Conservation (phyloP, 2,329 filamentous ascomycete species). For the Coniochaeta ligniaria region DNA sequence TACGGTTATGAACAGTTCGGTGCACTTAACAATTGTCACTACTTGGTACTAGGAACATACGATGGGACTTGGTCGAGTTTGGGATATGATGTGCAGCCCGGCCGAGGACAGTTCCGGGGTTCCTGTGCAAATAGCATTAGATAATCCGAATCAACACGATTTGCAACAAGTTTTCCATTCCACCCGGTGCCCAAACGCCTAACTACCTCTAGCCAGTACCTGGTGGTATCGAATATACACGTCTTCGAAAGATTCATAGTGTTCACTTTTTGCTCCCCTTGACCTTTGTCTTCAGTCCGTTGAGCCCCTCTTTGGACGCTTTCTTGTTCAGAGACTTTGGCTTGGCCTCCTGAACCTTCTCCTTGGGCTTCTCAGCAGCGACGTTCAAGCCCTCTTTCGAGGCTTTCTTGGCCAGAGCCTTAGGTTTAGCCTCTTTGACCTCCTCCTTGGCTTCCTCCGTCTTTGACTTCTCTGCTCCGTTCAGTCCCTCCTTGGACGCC, state of each 20-base stretch:
- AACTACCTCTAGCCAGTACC: not conserved
- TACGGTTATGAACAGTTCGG: not conserved
- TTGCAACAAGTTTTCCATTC: not conserved
- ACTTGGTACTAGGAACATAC: not conserved
- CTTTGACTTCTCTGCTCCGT: constrained; percentile 3
- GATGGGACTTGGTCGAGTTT: not conserved
- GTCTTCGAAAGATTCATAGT: not conserved
- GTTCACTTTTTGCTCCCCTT: constrained; percentile 8
- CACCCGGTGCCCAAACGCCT: not conserved
- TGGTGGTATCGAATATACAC: not conserved
- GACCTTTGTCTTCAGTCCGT: constrained; percentile 6
- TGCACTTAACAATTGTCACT: not conserved
- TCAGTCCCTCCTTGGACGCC: constrained; percentile 8
- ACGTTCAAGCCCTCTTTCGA: constrained; percentile 10
- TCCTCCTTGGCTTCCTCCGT: constrained; percentile 9
- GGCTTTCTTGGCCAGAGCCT: constrained; percentile 12
- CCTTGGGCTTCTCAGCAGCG: constrained; percentile 10
- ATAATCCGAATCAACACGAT: not conserved
- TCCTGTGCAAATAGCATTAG: not conserved
- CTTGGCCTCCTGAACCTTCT: constrained; percentile 11
- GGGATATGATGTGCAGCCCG: not conserved
- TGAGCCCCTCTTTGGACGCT: not conserved
- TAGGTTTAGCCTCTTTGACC: constrained; percentile 2
- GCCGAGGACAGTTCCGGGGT: not conserved
- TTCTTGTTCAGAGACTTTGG: constrained; percentile 19